Percentiles rank a stretch among this genome's conserved stretches.
phyloP scores from a whole-genome alignment of 2,329 filamentous ascomycete genomes.

The Cercospora zeae-maydis region DNA sequence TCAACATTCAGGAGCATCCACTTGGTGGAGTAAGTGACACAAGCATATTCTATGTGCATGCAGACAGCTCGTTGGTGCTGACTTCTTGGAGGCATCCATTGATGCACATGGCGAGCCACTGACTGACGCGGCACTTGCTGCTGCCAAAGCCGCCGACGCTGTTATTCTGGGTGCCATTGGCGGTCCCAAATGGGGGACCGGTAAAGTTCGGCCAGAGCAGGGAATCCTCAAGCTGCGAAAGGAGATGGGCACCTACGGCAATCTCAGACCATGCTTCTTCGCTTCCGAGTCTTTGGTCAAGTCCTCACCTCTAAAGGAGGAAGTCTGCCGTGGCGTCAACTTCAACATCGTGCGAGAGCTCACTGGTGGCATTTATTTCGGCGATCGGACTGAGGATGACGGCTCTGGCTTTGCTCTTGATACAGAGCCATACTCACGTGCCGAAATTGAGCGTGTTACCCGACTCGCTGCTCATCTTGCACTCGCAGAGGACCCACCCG shows the following conservation, averaged over 20 bases:
- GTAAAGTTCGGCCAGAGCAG: constrained; percentile 83
- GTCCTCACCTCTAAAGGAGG: constrained; percentile 79
- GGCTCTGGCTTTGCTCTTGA: constrained; percentile 74
- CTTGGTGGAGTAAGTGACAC: constrained; percentile 75
- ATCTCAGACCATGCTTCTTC: constrained; percentile 95
- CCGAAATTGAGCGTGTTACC: constrained; percentile 84
- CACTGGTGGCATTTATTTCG: constrained; percentile 93
- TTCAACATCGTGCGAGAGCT: constrained; percentile 91
- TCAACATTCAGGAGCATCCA: constrained; percentile 86
- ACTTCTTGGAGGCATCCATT: constrained; percentile 69
- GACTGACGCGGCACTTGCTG: constrained; percentile 75
- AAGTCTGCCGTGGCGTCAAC: constrained; percentile 81
- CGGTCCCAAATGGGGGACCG: constrained; percentile 95
- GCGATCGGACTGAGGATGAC: constrained; percentile 76
- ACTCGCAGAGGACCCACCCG: constrained; percentile 68
- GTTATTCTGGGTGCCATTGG: constrained; percentile 91
- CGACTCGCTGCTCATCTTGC: constrained; percentile 79
- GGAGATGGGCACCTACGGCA: constrained; percentile 89
- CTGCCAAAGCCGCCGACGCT: constrained; percentile 81
- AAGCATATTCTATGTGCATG: background rate
- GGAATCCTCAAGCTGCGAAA: constrained; percentile 88
- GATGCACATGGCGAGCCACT: constrained; percentile 73
- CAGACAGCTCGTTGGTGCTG: constrained; percentile 6
- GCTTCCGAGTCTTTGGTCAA: constrained; percentile 81
- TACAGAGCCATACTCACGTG: constrained; percentile 78